These are phyloP conservation scores for Colletotrichum liriopes DNA, from an alignment of 2,329 filamentous ascomycete species.

Conservation along the genomic window DNA sequence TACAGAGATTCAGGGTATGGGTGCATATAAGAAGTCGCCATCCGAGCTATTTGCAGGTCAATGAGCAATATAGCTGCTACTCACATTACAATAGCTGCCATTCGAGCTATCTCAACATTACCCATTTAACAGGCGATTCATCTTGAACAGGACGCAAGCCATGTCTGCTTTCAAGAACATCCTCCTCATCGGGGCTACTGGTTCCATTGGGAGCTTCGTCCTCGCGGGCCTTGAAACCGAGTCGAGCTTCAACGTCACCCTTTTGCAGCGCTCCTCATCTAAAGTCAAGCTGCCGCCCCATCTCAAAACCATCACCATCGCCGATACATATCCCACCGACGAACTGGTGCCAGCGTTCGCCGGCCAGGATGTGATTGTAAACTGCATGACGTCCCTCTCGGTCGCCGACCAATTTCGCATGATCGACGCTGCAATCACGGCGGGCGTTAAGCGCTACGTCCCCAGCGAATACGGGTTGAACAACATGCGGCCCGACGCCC, in stretches of 20 bases:
- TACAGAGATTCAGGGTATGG: no score
- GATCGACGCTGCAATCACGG: constrained; percentile 66
- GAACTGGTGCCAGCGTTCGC: constrained; percentile 22
- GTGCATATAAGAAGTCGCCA: neutral
- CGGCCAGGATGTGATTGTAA: constrained; percentile 52
- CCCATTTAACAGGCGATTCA: neutral
- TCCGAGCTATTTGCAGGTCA: neutral
- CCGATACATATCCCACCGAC: constrained; percentile 48
- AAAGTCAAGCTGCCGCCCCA: constrained; percentile 44
- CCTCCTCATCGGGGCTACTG: constrained; percentile 51
- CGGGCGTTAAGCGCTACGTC: constrained; percentile 67
- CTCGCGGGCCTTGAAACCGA: constrained; percentile 49
- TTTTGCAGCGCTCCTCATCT: constrained; percentile 50
- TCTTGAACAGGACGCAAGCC: neutral
- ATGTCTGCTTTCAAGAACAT: constrained; percentile 47
- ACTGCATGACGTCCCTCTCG: constrained; percentile 52
- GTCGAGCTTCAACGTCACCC: constrained; percentile 47
- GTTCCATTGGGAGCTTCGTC: constrained; percentile 50
- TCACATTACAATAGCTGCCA: neutral
- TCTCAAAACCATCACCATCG: constrained; percentile 47
- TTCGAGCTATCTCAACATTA: no score
- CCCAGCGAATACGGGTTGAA: constrained; percentile 63
- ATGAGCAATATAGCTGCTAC: neutral
- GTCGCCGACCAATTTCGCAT: constrained; percentile 61
- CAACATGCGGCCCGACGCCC: constrained; percentile 44